Conservation (phyloP, 257 asterid genomes). For the Solanum peruvianum region DNA sequence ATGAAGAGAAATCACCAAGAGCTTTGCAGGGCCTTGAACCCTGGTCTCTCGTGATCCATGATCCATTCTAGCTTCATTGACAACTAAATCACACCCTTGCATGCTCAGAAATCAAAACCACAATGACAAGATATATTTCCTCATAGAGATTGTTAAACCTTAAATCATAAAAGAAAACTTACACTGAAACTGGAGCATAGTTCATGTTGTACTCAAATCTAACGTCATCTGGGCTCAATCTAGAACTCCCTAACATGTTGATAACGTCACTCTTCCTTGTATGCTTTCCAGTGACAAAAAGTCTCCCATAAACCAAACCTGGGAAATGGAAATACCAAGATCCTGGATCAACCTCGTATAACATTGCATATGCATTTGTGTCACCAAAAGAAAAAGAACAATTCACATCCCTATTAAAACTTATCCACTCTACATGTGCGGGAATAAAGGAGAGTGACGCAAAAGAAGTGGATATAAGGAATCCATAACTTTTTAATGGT, state of each 20-base stretch:
- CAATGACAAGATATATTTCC: background rate
- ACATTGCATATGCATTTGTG: background rate
- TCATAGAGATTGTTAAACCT: background rate
- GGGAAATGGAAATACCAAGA: background rate
- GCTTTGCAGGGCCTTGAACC: background rate
- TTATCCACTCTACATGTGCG: background rate
- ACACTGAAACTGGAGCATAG: conserved; percentile 2
- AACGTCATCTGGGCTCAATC: conserved; percentile 1
- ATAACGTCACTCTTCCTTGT: conserved; percentile 6
- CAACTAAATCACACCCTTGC: background rate
- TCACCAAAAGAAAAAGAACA: background rate
- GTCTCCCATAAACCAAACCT: conserved; percentile 6
- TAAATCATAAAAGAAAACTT: background rate
- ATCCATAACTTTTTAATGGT: background rate
- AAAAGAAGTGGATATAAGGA: background rate
- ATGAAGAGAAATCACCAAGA: background rate
- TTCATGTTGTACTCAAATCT: conserved; percentile 2
- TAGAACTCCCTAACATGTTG: conserved; percentile 1
- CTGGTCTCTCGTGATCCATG: background rate
- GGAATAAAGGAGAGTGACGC: background rate
- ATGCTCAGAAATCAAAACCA: background rate
- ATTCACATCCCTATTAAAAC: background rate
- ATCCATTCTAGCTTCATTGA: background rate
- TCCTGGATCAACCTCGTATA: background rate
- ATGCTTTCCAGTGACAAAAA: background rate